Percentiles rank a stretch among this genome's conserved stretches.
Conservation (phyloP, 768 basidiomycete genomes). For the Lentinula detonsa region DNA sequence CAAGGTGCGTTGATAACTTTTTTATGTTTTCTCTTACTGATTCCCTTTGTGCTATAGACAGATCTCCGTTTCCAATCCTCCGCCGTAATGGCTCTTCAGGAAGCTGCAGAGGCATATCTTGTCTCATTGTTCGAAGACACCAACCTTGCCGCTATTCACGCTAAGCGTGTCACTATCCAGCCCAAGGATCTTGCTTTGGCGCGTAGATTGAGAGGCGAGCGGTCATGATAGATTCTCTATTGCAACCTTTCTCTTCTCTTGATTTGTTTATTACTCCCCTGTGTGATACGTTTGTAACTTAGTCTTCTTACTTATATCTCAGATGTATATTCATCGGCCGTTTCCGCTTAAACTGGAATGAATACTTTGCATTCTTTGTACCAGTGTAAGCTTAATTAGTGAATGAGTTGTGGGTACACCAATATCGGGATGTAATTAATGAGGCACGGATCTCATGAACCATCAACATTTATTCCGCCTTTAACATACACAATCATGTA, state of each 20-base stretch:
- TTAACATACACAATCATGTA: background rate
- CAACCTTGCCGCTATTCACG: slow-evolving; percentile 81
- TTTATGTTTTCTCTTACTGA: slow-evolving; percentile 5
- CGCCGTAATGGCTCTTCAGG: slow-evolving; percentile 82
- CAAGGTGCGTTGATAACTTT: slow-evolving; percentile 46
- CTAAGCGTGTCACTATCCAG: slow-evolving; percentile 81
- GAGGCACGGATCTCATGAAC: no score
- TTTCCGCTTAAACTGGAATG: no score
- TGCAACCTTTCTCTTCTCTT: slow-evolving; percentile 8
- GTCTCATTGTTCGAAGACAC: slow-evolving; percentile 78
- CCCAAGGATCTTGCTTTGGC: slow-evolving; percentile 84
- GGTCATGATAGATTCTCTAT: slow-evolving; percentile 39
- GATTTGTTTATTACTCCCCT: slow-evolving; percentile 8
- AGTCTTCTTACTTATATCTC: no score
- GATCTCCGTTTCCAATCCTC: slow-evolving; percentile 89
- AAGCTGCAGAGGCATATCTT: slow-evolving; percentile 80
- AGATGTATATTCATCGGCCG: no score
- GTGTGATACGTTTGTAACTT: background rate
- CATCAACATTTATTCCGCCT: no score
- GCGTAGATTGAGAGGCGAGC: slow-evolving; percentile 73
- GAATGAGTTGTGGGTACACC: no score
- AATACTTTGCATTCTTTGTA: no score
- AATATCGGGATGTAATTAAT: no score
- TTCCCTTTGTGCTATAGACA: slow-evolving; percentile 35
- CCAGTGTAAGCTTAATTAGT: no score